Conservation (phyloP, 2,329 filamentous ascomycete genomes). For the Paecilomyces sp. region DNA sequence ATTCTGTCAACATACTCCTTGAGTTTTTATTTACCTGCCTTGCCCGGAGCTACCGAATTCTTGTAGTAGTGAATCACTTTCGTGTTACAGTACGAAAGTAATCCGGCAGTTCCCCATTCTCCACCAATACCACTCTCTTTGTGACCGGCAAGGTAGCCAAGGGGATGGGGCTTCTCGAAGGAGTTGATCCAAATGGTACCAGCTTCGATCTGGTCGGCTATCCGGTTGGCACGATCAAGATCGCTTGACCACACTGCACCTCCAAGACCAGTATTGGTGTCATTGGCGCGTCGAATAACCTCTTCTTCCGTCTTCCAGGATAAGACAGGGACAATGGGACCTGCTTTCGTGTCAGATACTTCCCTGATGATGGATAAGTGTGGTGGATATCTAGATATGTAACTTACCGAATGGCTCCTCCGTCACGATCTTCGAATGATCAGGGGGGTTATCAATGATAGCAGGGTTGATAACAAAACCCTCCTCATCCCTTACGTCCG, state of each 20-base stretch:
- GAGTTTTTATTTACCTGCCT: not conserved
- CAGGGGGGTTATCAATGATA: conserved; percentile 48
- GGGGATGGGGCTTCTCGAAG: conserved; percentile 12
- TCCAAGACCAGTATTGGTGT: conserved; percentile 38
- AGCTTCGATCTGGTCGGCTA: conserved; percentile 36
- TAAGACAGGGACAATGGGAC: conserved; percentile 53
- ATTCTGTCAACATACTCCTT: not conserved
- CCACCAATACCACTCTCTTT: conserved; percentile 24
- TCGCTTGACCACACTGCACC: conserved; percentile 42
- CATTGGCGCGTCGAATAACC: conserved; percentile 35
- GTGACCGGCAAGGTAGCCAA: conserved; percentile 15
- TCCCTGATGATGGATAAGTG: not conserved
- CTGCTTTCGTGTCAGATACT: conserved; percentile 19
- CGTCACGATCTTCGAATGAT: conserved; percentile 44
- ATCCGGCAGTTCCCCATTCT: conserved; percentile 18
- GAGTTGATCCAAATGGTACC: conserved; percentile 35
- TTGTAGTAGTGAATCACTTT: conserved; percentile 9
- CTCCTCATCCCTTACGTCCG: conserved; percentile 25
- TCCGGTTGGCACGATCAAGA: conserved; percentile 35
- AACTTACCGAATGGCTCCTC: conserved; percentile 51
- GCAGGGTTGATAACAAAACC: conserved; percentile 51
- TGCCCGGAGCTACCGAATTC: conserved; percentile 5
- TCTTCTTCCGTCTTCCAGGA: conserved; percentile 47
- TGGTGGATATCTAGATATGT: too few species aligned
- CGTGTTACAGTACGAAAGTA: conserved; percentile 13